Evolutionary conservation across 192 early-diverging fungal species (phyloP), one percentile per base, ranked within the genome.

Genomic region (Gamsiella multidivaricata): DNA sequence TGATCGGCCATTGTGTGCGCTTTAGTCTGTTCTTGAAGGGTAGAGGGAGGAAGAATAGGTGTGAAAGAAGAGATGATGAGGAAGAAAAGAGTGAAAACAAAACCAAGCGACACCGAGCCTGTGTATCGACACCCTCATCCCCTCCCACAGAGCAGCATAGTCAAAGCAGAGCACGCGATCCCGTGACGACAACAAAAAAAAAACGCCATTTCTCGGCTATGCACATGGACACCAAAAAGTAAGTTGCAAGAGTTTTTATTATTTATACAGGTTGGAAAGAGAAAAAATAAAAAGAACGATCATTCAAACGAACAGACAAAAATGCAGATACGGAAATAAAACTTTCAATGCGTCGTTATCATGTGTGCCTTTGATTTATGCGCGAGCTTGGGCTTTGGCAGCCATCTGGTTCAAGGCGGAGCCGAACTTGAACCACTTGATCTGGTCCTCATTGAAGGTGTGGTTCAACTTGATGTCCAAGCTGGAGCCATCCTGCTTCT

Each of bases 381-480:
- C 74, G 59, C 74, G 65, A 26, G 65, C 74, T 45, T 78, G 58
- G 22, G 80, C 46, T 80, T 86, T 85, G 81, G 89, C 87, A 65
- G 86, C 84, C 90, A 94, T 94, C 58, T 84, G 64, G 86, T 95
- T 95, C 57, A 95, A 88, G 57, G 94, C 94, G 52, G 90, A 92
- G 39, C 97, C 97, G 43, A 89, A 91, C 86, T 97, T 96, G 93
- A 99, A 99, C 97, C 97, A 99, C 53, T 85, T 91, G 87, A 99
- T 99, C 89, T 99, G 97, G 74, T 93, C 94, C 82, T 93, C 88
- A 90, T 98, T 99, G 88, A 99, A 97, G 76, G 96, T 98, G 86
- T 99, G 97, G 90, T 97, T 96, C 56, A 97, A 84, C 36, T 82
- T 78, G 65, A 98, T 90, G 73, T 96, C 95, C 32, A 92, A 81